Base-by-base conservation (phyloP, 1,284 basidiomycete genomes). In the Marasmius sp. region DNA sequence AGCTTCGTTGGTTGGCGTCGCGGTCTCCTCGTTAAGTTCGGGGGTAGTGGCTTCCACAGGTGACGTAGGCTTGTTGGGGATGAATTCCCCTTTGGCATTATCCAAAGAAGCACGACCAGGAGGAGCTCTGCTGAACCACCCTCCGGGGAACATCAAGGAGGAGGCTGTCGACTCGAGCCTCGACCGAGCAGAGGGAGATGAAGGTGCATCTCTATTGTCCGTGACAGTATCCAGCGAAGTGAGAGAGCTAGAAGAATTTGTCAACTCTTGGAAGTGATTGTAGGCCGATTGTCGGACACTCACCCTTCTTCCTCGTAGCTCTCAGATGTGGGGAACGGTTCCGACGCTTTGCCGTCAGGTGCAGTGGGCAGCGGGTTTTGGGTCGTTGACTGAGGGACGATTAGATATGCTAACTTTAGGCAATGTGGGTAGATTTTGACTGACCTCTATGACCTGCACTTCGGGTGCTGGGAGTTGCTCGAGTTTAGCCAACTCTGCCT, bases 81-180 rank as follows among this genome's bases (percentile, higher is more conserved):
- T 70, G 62, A 86, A 85, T 68, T 83, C 82, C 63, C 84, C 84
- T 59, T 75, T 71, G 12, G 83, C 84, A 61, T 78, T 73, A 60
- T 85, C 84, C 47, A 84, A 66, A 10, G 84, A 85, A 4, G 82
- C 70, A 48, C 81, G 72, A 53, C 76, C 78, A 18, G 80, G 74
- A 0, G 75, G 72, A 20, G 72, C 62, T 64, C 73, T 76, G 1
- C 81, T 81, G 72, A 83, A 83, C 83, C 83, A 85, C 5, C 80
- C 81, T 38, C 84, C 84, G 14, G 83, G 83, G 78, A 85, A 82
- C 71, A 82, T 80, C 54, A 80, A 76, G 12, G 82, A 83, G 18
- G 84, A 85, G 7, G 83, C 73, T 0, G 82, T 80, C 2, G 83
- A 85, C 67, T 82, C 81, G 4, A 78, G 72, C 50, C 83, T 72